A percentile compares a stretch with the other conserved stretches of the same genome.
Evolutionary conservation across 257 asterid species (phyloP).

Genomic region (Nicotiana tomentosiformis): DNA sequence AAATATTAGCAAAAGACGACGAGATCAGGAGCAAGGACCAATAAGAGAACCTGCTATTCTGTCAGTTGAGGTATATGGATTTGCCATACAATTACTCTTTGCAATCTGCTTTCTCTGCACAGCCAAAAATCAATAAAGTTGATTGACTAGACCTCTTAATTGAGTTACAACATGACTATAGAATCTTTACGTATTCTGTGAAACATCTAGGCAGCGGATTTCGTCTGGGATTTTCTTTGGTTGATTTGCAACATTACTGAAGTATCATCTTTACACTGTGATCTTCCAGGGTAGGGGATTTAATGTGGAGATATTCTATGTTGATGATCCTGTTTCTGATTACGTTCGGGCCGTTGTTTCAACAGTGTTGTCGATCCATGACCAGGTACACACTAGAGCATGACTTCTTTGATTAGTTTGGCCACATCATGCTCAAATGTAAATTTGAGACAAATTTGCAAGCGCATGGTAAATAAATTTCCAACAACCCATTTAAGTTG

Average conservation of each 20-base stretch:
- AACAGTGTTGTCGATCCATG: constrained; percentile 67
- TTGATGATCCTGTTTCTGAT: constrained; percentile 84
- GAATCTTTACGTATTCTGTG: neutral
- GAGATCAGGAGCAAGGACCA: constrained; percentile 46
- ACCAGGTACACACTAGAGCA: constrained; percentile 43
- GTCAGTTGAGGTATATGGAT: constrained; percentile 73
- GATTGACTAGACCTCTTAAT: neutral
- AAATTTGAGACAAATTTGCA: neutral
- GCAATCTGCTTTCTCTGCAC: neutral
- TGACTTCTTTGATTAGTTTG: neutral
- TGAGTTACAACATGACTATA: neutral
- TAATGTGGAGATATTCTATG: constrained; percentile 64
- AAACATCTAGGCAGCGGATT: neutral
- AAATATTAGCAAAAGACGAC: constrained; percentile 49
- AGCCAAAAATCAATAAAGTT: neutral
- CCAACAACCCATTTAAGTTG: neutral
- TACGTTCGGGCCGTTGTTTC: constrained; percentile 76
- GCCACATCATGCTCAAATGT: neutral
- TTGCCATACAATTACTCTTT: neutral
- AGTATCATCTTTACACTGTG: neutral
- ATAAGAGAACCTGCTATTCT: constrained; percentile 71
- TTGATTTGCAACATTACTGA: constrained; percentile 3
- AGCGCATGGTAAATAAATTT: neutral
- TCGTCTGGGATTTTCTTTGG: neutral
- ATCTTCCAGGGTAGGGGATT: constrained; percentile 82